These are phyloP conservation scores for Suillus subluteus DNA, from an alignment of 768 basidiomycete species.

Conservation along the genomic window DNA sequence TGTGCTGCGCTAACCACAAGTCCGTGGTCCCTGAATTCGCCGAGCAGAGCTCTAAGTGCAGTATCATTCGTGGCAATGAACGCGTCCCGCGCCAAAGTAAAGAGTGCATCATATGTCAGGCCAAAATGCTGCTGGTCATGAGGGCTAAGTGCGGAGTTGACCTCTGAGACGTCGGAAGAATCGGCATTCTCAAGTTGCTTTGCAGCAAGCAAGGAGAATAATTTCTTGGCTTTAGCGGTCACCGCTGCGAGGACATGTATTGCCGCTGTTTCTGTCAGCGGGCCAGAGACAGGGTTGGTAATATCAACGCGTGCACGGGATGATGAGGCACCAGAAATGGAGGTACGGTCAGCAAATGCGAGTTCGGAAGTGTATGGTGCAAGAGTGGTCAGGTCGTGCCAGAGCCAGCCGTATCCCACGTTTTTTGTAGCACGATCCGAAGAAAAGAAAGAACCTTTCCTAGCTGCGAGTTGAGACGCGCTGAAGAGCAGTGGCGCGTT, in stretches of 20 bases:
- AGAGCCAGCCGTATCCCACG: slow-evolving; percentile 71
- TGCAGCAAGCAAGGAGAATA: slow-evolving; percentile 73
- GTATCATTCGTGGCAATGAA: slow-evolving; percentile 92
- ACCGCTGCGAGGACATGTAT: slow-evolving; percentile 85
- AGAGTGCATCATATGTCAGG: slow-evolving; percentile 68
- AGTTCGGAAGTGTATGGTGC: slow-evolving; percentile 81
- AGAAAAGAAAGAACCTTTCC: slow-evolving; percentile 41
- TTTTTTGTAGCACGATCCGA: slow-evolving; percentile 23
- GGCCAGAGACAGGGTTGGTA: slow-evolving; percentile 38
- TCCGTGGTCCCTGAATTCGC: slow-evolving; percentile 91
- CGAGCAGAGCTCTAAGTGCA: slow-evolving; percentile 77
- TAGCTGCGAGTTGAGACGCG: slow-evolving; percentile 60
- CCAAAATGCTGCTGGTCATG: slow-evolving; percentile 55
- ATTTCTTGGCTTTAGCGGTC: slow-evolving; percentile 81
- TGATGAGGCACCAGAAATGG: slow-evolving; percentile 54
- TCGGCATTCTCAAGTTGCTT: slow-evolving; percentile 67
- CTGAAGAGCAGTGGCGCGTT: slow-evolving; percentile 86
- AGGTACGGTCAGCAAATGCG: slow-evolving; percentile 64
- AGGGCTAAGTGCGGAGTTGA: slow-evolving; percentile 14
- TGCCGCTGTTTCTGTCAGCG: slow-evolving; percentile 77
- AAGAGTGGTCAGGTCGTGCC: slow-evolving; percentile 92
- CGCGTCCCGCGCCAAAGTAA: slow-evolving; percentile 73
- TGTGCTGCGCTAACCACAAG: slow-evolving; percentile 62
- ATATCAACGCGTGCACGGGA: slow-evolving; percentile 28
- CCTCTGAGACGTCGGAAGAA: slow-evolving; percentile 13